Evolutionary conservation across 163 green algal genomes (phyloP).

Genomic region (Trebouxia gelatinosa): DNA sequence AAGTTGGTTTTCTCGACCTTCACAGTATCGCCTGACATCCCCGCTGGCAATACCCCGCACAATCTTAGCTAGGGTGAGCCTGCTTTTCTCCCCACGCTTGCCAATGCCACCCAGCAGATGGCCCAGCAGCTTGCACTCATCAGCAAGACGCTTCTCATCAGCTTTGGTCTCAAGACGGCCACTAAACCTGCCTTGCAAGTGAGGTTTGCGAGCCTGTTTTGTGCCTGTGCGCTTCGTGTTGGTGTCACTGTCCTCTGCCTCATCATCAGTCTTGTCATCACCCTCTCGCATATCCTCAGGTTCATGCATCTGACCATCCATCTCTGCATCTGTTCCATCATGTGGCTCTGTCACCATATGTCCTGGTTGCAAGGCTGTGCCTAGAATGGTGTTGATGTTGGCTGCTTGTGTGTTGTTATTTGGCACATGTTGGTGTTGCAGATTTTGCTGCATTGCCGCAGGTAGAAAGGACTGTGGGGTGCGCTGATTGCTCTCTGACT

Average conservation of each 20-base stretch:
- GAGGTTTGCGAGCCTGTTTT: slow-evolving; percentile 27
- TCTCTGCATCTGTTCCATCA: too few relatives aligned
- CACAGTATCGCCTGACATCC: slow-evolving; percentile 62
- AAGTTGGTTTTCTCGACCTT: slow-evolving; percentile 46
- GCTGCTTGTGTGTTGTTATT: too few relatives aligned
- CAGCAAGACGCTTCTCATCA: slow-evolving; percentile 76
- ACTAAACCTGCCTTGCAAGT: slow-evolving; percentile 42
- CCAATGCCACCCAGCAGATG: slow-evolving; percentile 71
- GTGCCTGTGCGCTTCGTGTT: slow-evolving; percentile 6
- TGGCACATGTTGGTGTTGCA: too few relatives aligned
- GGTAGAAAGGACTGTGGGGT: too few relatives aligned
- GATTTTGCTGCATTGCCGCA: too few relatives aligned
- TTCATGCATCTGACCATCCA: too few relatives aligned
- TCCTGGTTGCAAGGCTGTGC: too few relatives aligned
- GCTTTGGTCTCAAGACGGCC: slow-evolving; percentile 82
- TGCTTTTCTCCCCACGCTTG: slow-evolving; percentile 69
- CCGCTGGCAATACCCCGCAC: slow-evolving; percentile 79
- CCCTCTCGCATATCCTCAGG: too few relatives aligned
- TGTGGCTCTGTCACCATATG: too few relatives aligned
- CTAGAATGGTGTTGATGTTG: too few relatives aligned
- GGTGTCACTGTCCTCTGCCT: slow-evolving; percentile 16
- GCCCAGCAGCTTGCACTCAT: slow-evolving; percentile 79
- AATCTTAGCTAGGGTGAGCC: slow-evolving; percentile 81
- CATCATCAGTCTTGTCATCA: slow-evolving; percentile 16
- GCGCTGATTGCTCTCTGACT: too few relatives aligned